Percentiles rank a stretch among this genome's conserved stretches.
phyloP scores from a whole-genome alignment of 225 moss, liverwort and hornwort genomes.

The Sphagnum tenellum region DNA sequence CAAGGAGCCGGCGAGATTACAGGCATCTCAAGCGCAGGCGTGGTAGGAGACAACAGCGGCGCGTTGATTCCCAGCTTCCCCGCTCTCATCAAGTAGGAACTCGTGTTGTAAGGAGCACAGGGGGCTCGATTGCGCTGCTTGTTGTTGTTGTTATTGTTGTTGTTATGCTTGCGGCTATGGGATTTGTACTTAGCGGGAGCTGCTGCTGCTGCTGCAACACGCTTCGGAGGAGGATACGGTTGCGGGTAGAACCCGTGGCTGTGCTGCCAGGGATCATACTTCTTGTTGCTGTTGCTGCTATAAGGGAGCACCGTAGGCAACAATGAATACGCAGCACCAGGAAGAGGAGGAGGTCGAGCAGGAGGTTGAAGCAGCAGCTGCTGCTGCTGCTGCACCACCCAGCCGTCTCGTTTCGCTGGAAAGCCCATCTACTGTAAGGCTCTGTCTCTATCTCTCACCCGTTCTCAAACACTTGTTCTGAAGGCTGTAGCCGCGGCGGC shows the following conservation, averaged over 20 bases:
- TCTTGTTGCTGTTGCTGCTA: no score
- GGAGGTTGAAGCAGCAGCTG: no score
- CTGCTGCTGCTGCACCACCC: constrained; percentile 7
- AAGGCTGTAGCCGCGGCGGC: constrained; percentile 25
- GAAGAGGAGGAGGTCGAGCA: no score
- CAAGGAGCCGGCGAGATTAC: constrained; percentile 48
- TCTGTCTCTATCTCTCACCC: constrained; percentile 24
- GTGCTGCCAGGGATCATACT: no score
- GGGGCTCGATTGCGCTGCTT: constrained; percentile 42
- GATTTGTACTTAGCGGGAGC: constrained; percentile 34
- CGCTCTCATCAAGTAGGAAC: constrained; percentile 65
- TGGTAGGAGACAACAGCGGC: constrained; percentile 49
- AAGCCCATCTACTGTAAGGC: constrained; percentile 47
- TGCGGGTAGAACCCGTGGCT: constrained; percentile 1
- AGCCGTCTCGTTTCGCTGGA: constrained; percentile 43
- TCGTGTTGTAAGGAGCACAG: constrained; percentile 61
- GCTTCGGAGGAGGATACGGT: constrained; percentile 18
- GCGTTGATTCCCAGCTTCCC: constrained; percentile 72
- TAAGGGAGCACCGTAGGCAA: no score
- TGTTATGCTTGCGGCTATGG: constrained; percentile 34
- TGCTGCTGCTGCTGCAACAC: constrained; percentile 20
- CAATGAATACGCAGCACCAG: no score
- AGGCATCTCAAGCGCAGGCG: constrained; percentile 44
- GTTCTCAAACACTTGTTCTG: constrained; percentile 57
- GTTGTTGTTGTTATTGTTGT: neutral